A percentile compares a stretch with the other conserved stretches of the same genome.
phyloP scores from a whole-genome alignment of 2,329 filamentous ascomycete species.

The Cercospora sp. region DNA sequence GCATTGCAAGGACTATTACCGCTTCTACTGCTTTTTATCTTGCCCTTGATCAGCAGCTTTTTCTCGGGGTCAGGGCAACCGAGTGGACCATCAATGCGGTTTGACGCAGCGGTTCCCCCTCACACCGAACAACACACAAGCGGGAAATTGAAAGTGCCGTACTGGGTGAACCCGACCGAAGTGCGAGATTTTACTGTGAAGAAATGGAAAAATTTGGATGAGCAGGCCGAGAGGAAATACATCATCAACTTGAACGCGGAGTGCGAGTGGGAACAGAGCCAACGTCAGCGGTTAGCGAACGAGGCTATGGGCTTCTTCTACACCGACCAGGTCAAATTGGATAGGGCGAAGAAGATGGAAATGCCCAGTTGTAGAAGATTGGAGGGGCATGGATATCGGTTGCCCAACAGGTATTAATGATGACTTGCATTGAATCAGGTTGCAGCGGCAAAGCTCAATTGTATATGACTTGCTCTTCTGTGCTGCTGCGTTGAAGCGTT shows the following conservation, averaged over 20 bases:
- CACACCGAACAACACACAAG: slow-evolving; percentile 74
- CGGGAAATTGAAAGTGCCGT: slow-evolving; percentile 70
- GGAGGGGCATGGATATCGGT: slow-evolving; percentile 49
- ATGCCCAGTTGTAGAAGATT: slow-evolving; percentile 62
- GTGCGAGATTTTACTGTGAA: slow-evolving; percentile 67
- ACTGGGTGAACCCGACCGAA: slow-evolving; percentile 81
- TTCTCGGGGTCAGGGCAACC: slow-evolving; percentile 64
- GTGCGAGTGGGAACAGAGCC: slow-evolving; percentile 72
- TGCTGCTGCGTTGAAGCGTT: neutral
- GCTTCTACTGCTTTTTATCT: slow-evolving; percentile 81
- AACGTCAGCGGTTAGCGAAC: slow-evolving; percentile 67
- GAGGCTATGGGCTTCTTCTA: slow-evolving; percentile 87
- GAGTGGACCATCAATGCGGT: slow-evolving; percentile 70
- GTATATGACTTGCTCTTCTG: neutral
- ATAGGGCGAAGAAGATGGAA: slow-evolving; percentile 63
- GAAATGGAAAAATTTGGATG: slow-evolving; percentile 74
- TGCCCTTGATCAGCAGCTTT: slow-evolving; percentile 77
- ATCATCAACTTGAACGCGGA: slow-evolving; percentile 66
- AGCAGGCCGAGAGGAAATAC: slow-evolving; percentile 72
- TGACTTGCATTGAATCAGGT: neutral
- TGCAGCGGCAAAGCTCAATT: neutral
- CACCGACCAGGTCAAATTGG: slow-evolving; percentile 76
- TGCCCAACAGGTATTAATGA: slow-evolving; percentile 21
- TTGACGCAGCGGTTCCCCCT: slow-evolving; percentile 69
- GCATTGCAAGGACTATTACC: slow-evolving; percentile 61